A percentile compares a stretch with the other conserved stretches of the same genome.
These are phyloP conservation scores for Styphnolobium japonicum DNA, from an alignment of 306 rosid genomes.

Conservation along the genomic window DNA sequence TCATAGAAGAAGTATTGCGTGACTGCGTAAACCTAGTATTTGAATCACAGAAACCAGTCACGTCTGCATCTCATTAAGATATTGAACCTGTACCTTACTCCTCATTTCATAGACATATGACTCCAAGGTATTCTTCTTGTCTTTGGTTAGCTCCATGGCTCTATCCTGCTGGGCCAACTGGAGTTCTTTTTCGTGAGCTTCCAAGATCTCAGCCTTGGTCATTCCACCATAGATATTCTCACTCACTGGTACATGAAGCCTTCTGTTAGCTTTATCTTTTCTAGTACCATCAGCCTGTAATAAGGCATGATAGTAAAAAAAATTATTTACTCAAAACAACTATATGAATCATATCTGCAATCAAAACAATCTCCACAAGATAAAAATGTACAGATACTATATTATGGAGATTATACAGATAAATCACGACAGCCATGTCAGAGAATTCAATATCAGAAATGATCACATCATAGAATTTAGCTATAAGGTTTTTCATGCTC, in stretches of 20 bases:
- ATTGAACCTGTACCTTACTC: slow-evolving; percentile 62
- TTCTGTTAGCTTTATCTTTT: slow-evolving; percentile 41
- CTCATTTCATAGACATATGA: slow-evolving; percentile 82
- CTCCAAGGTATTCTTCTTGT: slow-evolving; percentile 75
- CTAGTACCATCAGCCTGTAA: slow-evolving; percentile 57
- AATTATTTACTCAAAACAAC: slow-evolving; percentile 32
- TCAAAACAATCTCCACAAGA: slow-evolving; percentile 34
- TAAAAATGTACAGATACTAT: slow-evolving; percentile 17
- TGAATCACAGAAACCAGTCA: slow-evolving; percentile 17
- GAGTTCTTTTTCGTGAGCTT: slow-evolving; percentile 64
- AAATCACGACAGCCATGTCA: neutral
- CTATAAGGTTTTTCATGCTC: neutral
- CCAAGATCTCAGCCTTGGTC: slow-evolving; percentile 59
- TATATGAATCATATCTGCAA: slow-evolving; percentile 36
- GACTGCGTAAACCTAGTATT: neutral
- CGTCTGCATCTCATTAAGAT: slow-evolving; percentile 1
- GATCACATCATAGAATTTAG: neutral
- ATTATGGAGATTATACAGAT: neutral
- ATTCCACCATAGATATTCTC: slow-evolving; percentile 76
- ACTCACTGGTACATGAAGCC: slow-evolving; percentile 59
- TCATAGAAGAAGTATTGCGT: neutral
- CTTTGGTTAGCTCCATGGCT: slow-evolving; percentile 73
- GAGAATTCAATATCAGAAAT: neutral
- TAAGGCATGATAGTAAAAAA: slow-evolving; percentile 32
- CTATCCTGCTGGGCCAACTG: slow-evolving; percentile 63